Base-by-base conservation (phyloP, 2,329 filamentous ascomycete genomes). In the Hyphodiscus sp. region DNA sequence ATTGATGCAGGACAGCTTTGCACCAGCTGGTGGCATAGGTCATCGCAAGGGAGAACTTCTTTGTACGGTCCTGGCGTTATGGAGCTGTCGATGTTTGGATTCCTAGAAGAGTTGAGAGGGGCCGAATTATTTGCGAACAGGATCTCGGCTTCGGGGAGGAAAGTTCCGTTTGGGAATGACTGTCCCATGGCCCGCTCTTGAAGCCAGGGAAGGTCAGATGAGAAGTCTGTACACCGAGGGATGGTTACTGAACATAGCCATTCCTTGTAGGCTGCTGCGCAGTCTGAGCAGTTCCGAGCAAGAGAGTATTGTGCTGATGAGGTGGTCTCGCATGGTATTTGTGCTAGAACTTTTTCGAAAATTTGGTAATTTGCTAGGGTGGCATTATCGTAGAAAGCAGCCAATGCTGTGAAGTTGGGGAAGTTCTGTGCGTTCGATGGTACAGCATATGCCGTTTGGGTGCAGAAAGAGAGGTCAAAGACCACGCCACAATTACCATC, bases 171-270 rank as follows among this genome's bases (percentile, higher is more conserved):
- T 18, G 86, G 78, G 62, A 91, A 92, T 0, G 78, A 63, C 55
- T 85, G 81, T 30, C 76, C 82, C 50, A 90, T 79, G 64, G 92
- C 94, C 45, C 94, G 86, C 19, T 78, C 74, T 56, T 84, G 80
- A 10, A 68, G 71, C 58, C 76, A 69, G 1, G 75, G 50, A 15
- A 76, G 74, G 1, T 69, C 64, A 47, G 76, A 81, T 49, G 78
- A 81, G 63, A 88, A 94, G 71, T 96, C 92, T 65, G 89, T 86
- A 73, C 94, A 99, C 29, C 91, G 87, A 1, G 94, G 94, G 57
- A 99, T 94, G 16, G 84, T 87, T 26, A 97, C 91, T 20, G 89
- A 87, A 73, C 94, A 99, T 19, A 99, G 83, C 94, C 94, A 99
- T 65, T 84, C 77, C 69, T 95, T 96, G 78, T 99, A 99, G 9